These are phyloP conservation scores for Aspergillus texensis DNA, from an alignment of 2,329 filamentous ascomycete species.

Conservation along the genomic window DNA sequence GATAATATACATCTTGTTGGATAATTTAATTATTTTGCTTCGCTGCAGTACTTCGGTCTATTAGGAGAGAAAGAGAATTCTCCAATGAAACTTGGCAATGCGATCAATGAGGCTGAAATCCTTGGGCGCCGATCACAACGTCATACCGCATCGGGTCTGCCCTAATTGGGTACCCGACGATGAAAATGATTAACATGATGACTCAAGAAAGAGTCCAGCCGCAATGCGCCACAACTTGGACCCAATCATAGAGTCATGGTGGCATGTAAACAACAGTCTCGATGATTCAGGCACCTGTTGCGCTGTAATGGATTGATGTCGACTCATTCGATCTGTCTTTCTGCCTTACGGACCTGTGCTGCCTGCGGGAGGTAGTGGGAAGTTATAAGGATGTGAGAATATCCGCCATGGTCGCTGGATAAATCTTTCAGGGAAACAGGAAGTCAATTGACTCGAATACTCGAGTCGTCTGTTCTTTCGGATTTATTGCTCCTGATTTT, in stretches of 20 bases:
- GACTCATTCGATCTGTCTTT: background rate
- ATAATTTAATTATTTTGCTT: background rate
- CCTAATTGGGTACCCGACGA: background rate
- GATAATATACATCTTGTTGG: background rate
- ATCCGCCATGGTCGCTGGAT: background rate
- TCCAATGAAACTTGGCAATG: background rate
- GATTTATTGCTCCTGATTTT: background rate
- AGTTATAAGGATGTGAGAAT: background rate
- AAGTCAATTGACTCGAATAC: background rate
- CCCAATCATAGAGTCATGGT: background rate
- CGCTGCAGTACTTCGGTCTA: background rate
- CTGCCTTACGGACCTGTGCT: background rate
- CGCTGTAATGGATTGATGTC: background rate
- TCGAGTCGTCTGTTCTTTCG: background rate
- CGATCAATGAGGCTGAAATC: background rate
- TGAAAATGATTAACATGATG: background rate
- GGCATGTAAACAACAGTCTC: background rate
- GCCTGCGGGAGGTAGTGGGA: background rate
- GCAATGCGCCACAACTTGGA: background rate
- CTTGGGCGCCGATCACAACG: background rate
- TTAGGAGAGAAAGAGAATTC: background rate
- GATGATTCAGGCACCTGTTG: background rate
- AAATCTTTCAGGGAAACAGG: background rate
- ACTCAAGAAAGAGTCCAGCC: background rate
- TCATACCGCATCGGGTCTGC: background rate